Conservation (phyloP, 2,329 filamentous ascomycete species). For the Colletotrichum eleusines region DNA sequence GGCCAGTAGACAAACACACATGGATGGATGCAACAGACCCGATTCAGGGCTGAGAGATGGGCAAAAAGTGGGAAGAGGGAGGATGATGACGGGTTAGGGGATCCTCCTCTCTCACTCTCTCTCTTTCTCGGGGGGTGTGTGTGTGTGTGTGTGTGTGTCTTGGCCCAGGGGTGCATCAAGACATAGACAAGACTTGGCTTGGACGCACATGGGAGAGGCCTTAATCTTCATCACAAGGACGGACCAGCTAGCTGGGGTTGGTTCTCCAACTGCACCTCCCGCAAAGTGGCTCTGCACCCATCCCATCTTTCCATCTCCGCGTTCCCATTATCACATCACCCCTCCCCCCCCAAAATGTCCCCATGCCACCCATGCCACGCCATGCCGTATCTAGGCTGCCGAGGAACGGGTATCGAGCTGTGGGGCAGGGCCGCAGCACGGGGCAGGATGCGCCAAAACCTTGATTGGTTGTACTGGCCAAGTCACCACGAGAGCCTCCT, state of each 20-base stretch:
- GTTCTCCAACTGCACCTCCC: neutral
- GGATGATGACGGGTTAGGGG: conserved; percentile 18
- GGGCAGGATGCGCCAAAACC: conserved; percentile 41
- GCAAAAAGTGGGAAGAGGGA: neutral
- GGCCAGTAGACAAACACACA: neutral
- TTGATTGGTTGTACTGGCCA: conserved; percentile 40
- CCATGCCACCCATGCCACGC: conserved; percentile 2
- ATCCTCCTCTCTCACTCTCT: neutral
- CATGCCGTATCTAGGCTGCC: conserved; percentile 12
- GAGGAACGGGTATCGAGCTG: conserved; percentile 18
- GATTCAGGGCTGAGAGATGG: conserved; percentile 28
- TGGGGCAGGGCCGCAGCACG: conserved; percentile 10
- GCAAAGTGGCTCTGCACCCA: neutral
- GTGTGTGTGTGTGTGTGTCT: neutral
- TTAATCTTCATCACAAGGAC: neutral
- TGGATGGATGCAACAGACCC: conserved; percentile 8
- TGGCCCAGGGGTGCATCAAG: neutral
- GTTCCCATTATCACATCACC: conserved; percentile 15
- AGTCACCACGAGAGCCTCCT: conserved; percentile 39
- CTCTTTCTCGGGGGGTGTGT: neutral
- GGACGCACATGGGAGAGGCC: neutral
- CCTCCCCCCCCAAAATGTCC: neutral
- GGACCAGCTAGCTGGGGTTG: neutral
- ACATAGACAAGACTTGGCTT: neutral
- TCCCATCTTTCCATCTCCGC: neutral